Percentiles rank a stretch among this genome's conserved stretches.
These are phyloP conservation scores for Backusella liffmaniae DNA, from an alignment of 192 early-diverging fungal genomes.

Conservation along the genomic window DNA sequence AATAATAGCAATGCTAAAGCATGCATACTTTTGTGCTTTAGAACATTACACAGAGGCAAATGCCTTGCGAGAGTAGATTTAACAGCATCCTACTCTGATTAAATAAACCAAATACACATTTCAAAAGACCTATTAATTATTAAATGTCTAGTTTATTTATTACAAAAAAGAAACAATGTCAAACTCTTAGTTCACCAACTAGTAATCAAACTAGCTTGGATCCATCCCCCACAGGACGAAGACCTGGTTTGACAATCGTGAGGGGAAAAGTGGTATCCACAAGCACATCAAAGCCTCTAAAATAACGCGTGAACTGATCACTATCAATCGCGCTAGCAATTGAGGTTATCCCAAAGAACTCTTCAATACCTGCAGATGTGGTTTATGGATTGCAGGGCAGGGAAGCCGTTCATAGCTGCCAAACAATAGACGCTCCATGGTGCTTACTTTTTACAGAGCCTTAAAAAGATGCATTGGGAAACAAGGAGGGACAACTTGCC, in stretches of 20 bases:
- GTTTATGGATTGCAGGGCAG: not conserved
- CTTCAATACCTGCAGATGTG: not conserved
- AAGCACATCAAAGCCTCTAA: not conserved
- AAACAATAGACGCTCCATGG: not conserved
- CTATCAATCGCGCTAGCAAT: not conserved
- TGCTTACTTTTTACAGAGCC: not conserved
- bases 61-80: too few relatives aligned
- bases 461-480: not conserved
- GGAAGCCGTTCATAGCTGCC: not conserved
- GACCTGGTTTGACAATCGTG: not conserved
- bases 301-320: not conserved
- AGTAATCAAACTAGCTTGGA: not conserved
- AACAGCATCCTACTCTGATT: too few relatives aligned
- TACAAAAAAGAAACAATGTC: not conserved
- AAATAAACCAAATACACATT: too few relatives aligned
- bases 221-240: conserved; percentile 3
- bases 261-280: not conserved
- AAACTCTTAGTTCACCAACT: conserved; percentile 1
- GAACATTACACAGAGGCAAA: too few relatives aligned
- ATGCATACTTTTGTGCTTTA: too few relatives aligned
- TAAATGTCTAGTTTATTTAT: not conserved
- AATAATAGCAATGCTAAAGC: too few relatives aligned
- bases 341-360: not conserved
- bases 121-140: too few relatives aligned
- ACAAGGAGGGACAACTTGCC: not conserved